Evolutionary conservation across 352 stramenopile species (phyloP).

Genomic region (Phytophthora pistaciae): DNA sequence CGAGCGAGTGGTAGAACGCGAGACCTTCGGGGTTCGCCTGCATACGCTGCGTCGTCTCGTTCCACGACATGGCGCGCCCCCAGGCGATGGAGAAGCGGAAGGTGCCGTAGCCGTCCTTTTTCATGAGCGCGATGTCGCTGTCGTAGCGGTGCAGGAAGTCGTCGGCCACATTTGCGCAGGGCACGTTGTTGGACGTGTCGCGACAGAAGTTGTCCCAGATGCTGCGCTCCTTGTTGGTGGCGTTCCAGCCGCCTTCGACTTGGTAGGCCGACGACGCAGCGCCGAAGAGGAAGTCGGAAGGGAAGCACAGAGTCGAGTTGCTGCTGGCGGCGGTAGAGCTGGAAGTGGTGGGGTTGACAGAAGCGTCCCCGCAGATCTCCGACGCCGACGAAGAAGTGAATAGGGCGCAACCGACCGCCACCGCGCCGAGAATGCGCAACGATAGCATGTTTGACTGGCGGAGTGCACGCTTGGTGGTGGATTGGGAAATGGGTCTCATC

Average conservation of each 20-base stretch:
- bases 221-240: conserved; percentile 72
- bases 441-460: conserved; percentile 7
- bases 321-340: background rate
- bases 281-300: conserved; percentile 86
- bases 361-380: conserved; percentile 20
- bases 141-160: conserved; percentile 94
- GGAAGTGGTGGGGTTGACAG: conserved; percentile 1
- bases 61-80: conserved; percentile 88
- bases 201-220: conserved; percentile 96
- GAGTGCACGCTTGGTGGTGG: conserved; percentile 6
- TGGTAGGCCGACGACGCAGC: conserved; percentile 93
- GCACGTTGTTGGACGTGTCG: conserved; percentile 53
- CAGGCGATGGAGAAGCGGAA: conserved; percentile 94
- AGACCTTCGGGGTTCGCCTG: conserved; percentile 87
- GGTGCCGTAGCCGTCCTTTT: conserved; percentile 84
- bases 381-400: background rate
- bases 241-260: conserved; percentile 92
- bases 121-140: conserved; percentile 94
- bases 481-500: conserved; percentile 14
- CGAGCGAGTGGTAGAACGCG: conserved; percentile 93
- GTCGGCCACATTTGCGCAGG: conserved; percentile 92
- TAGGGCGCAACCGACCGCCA: background rate
- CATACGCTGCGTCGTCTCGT: conserved; percentile 52
- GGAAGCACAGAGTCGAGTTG: conserved; percentile 53
- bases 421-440: conserved; percentile 1